Base-by-base conservation (phyloP, 2,329 filamentous ascomycete species). In the Chaetomium sp. region DNA sequence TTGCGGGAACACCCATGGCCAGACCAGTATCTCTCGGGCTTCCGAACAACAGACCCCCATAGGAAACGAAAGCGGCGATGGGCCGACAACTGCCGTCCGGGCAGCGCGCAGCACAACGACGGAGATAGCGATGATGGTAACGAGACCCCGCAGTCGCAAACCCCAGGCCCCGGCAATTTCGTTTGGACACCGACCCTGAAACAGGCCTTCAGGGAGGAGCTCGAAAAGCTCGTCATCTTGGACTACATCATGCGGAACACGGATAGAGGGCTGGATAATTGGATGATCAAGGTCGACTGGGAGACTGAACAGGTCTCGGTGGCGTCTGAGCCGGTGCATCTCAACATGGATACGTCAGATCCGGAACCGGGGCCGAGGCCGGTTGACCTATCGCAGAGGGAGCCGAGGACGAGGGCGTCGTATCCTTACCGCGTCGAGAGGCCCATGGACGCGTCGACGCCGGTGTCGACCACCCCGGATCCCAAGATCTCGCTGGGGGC, bases 241-340 rank as follows among this genome's bases (percentile, higher is more conserved):
- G 95, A 99, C 78, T 99, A 99, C 75, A 96, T 99, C 68, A 99
- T 99, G 95, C 87, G 95, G 64, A 99, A 99, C 74, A 99, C 95
- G 1, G 95, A 99, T 76, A 87, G 95, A 78, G 95, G 95, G 1
- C 82, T 97, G 63, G 95, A 99, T 76, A 99, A 99, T 72, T 99
- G 95, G 95, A 99, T 99, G 95, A 93, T 99, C 74, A 95, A 92
- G 76, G 91, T 99, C 35, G 93, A 99, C 76, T 92, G 88, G 83
- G 86, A 92, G 71, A 88, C 85, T 2, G 87, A 95, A 73, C 86
- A 90, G 72, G 94, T 95, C 13, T 92, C 90, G 8, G 92, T 99
- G 69, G 89, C 90, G 19, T 92, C 92, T 0, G 93, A 97, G 66
- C 92, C 93, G 12, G 80, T 85, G 53, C 84, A 85, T 31, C 77